Evolutionary conservation across 805 yeast genomes (phyloP).

Genomic region (Saturnispora dispora): DNA sequence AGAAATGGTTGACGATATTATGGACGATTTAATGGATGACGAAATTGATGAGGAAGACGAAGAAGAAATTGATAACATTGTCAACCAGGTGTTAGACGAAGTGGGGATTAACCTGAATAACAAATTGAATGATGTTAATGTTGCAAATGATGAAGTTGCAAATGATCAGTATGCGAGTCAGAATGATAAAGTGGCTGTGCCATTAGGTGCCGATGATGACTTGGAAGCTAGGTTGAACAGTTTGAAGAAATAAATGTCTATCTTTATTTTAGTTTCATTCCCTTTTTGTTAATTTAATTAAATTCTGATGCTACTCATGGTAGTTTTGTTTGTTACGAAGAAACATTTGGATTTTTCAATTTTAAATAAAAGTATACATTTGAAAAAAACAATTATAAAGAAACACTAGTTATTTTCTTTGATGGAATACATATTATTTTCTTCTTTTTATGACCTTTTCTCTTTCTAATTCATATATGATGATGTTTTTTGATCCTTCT

Average conservation of each 20-base stretch:
- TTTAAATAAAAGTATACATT: background rate
- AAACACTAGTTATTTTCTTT: background rate
- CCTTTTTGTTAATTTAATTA: background rate
- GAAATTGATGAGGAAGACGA: constrained; percentile 74
- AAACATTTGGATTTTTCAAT: background rate
- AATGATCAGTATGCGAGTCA: constrained; percentile 26
- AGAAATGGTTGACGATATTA: constrained; percentile 97
- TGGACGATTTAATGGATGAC: constrained; percentile 92
- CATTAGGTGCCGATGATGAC: constrained; percentile 61
- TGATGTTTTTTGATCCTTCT: constrained; percentile 13
- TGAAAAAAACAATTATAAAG: background rate
- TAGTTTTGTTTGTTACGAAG: background rate
- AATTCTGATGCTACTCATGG: too few species aligned
- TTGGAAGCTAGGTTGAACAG: constrained; percentile 83
- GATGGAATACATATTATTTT: background rate
- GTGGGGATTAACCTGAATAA: constrained; percentile 78
- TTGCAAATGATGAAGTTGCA: constrained; percentile 16
- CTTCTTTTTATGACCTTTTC: background rate
- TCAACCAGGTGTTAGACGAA: constrained; percentile 87
- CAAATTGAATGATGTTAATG: constrained; percentile 27
- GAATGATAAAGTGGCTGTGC: constrained; percentile 17
- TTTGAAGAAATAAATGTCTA: constrained; percentile 44
- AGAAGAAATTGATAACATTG: constrained; percentile 85
- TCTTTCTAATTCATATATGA: constrained; percentile 8
- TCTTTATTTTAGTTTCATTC: background rate